A percentile compares a stretch with the other conserved stretches of the same genome.
These are phyloP conservation scores for Leccinum rimulosum DNA, from an alignment of 768 basidiomycete genomes.

Conservation along the genomic window DNA sequence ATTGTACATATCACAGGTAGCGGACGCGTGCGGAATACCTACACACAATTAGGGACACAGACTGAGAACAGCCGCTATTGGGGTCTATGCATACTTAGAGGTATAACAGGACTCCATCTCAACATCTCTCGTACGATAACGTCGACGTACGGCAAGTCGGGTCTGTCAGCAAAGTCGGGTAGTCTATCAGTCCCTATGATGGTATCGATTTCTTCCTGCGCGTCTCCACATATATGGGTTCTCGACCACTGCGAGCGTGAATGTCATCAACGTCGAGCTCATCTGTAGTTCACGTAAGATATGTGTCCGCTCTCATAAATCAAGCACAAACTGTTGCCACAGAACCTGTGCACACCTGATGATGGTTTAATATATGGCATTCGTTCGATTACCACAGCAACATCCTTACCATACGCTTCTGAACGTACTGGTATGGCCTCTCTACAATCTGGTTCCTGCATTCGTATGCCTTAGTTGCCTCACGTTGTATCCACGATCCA, in stretches of 20 bases:
- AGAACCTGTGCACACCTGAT: neutral
- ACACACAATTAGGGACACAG: too few relatives aligned
- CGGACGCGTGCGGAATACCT: too few relatives aligned
- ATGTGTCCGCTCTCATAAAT: neutral
- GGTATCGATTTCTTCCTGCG: neutral
- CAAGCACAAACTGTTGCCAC: neutral
- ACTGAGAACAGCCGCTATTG: too few relatives aligned
- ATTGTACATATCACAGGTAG: too few relatives aligned
- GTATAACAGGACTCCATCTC: too few relatives aligned
- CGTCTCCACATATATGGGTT: neutral
- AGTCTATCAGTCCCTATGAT: neutral
- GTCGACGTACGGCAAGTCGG: too few relatives aligned
- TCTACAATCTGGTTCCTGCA: conserved; percentile 3
- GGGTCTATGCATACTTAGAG: too few relatives aligned
- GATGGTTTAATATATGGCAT: neutral
- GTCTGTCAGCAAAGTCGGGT: neutral
- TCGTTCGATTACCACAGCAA: neutral
- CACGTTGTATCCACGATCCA: conserved; percentile 7
- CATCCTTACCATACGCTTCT: neutral
- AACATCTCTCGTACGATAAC: too few relatives aligned
- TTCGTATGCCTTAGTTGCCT: neutral
- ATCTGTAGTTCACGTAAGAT: neutral
- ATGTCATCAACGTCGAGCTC: neutral
- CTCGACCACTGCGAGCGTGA: neutral
- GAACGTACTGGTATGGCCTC: neutral